Base-by-base conservation (phyloP, 2,329 filamentous ascomycete species). In the Phialocephala subalpina region DNA sequence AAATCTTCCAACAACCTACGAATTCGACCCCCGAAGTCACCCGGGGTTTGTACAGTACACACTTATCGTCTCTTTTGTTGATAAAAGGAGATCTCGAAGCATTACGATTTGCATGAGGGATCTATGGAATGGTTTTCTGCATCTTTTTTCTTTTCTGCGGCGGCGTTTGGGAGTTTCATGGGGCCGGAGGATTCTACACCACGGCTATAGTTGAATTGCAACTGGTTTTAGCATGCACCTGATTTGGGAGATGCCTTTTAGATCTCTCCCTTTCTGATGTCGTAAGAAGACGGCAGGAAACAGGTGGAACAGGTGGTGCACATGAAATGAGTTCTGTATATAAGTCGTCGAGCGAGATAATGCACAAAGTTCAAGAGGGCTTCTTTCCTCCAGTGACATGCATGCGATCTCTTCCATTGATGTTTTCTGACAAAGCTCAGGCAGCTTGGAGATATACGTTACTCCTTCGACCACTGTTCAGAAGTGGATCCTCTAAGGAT, bases 61-160 rank as follows among this genome's bases (percentile, higher is more conserved):
- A 36, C 72, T 72, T 73, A 74, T 75, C 75, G 76, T 76, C 67
- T 74, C 72, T 74, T 73, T 79, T 76, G 65, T 76, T 72, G 74
- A 73, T 73, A 76, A 71, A 73, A 73, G 69, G 72, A 74, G 73
- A 74, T 76, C 72, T 74, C 72, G 68, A 75, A 77, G 74, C 73
- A 75, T 80, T 78, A 83, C 76, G 81, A 83, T 84, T 75, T 82
- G 81, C 82, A 83, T 80, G 80, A 81, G 80, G 78, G 77, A 83
- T 83, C 79, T 82, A 82, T 73, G 79, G 80, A 68, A 36, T 66
- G 64, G 64, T 70, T 63, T 66, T 63, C 57, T 69, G 67, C 70
- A 71, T 73, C 68, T 68, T 68, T 67, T 62, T 72, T 58, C 65
- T 25, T 58, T 66, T 25, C 49, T 69, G 72, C 72, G 73, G 66